Evolutionary conservation across 176 grass and related monocot genomes (phyloP), one percentile per base, ranked within the genome.

Genomic region (Musa schizocarpa): DNA sequence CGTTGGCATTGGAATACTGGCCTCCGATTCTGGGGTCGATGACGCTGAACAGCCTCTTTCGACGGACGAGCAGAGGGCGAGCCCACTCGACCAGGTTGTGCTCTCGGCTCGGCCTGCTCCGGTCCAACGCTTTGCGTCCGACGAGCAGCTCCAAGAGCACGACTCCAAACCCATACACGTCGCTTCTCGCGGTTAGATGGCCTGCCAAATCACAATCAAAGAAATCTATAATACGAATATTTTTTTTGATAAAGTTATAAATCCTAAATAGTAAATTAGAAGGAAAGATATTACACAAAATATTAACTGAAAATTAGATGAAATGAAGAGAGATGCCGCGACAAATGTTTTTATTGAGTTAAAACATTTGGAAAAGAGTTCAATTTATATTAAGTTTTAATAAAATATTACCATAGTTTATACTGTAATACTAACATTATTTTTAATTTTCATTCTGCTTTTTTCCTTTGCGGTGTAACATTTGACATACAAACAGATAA

Each of bases 81-180:
- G 90, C 86, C 94, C 94, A 98, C 72, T 93, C 94, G 54, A 98
- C 90, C 22, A 98, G 82, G 76, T 98, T 93, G 69, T 93, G 94
- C 29, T 91, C 88, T 54, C 88, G 88, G 65, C 63, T 88, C 0
- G 87, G 90, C 1, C 90, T 78, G 72, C 77, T 93, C 85, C 93
- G 88, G 80, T 98, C 94, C 71, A 98, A 81, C 76, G 94, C 88
- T 63, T 82, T 92, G 63, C 94, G 81, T 13, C 94, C 94, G 69
- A 98, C 89, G 55, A 98, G 77, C 82, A 98, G 90, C 83, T 98
- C 94, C 0, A 98, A 83, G 72, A 98, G 90, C 24, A 98, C 94
- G 1, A 93, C 94, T 21, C 94, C 94, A n/a, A 93, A 98, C 19
- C 94, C 88, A 12, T 98, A 98, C 55, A 98, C 94, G 27, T 98